A percentile compares a stretch with the other conserved stretches of the same genome.
These are phyloP conservation scores for Tuber calosporum DNA, from an alignment of 495 filamentous ascomycete species.

Conservation along the genomic window DNA sequence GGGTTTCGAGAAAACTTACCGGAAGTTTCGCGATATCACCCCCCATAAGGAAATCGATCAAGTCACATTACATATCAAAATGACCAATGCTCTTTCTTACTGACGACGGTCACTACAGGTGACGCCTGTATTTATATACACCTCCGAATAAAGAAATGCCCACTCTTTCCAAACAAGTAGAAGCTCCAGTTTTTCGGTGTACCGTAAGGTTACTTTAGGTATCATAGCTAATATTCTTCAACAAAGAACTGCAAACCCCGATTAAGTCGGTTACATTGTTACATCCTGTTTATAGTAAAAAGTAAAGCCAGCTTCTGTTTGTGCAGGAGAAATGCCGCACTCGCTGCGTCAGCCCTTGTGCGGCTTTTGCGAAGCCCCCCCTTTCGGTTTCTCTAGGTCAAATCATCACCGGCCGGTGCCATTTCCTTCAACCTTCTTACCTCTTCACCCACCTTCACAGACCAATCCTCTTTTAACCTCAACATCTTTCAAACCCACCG, in stretches of 20 bases:
- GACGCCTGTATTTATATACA: neutral
- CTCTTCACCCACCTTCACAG: neutral
- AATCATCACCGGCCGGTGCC: neutral
- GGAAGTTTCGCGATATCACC: neutral
- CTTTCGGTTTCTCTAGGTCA: neutral
- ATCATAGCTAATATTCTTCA: neutral
- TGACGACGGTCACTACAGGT: neutral
- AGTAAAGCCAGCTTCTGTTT: neutral
- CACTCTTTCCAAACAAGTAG: neutral
- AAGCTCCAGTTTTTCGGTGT: neutral
- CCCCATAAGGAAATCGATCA: neutral
- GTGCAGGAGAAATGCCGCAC: neutral
- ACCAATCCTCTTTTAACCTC: no score
- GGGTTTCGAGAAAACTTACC: neutral
- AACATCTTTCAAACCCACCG: no score
- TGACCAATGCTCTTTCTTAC: neutral
- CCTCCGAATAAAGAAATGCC: neutral
- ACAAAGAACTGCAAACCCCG: neutral
- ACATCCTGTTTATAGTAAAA: neutral
- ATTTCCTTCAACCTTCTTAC: neutral
- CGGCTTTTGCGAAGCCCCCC: neutral
- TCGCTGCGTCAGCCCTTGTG: neutral
- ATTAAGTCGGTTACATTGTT: neutral
- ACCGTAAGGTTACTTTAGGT: neutral
- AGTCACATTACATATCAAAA: neutral